phyloP scores from a whole-genome alignment of 106 monocot species.

The Acorus calamus region DNA sequence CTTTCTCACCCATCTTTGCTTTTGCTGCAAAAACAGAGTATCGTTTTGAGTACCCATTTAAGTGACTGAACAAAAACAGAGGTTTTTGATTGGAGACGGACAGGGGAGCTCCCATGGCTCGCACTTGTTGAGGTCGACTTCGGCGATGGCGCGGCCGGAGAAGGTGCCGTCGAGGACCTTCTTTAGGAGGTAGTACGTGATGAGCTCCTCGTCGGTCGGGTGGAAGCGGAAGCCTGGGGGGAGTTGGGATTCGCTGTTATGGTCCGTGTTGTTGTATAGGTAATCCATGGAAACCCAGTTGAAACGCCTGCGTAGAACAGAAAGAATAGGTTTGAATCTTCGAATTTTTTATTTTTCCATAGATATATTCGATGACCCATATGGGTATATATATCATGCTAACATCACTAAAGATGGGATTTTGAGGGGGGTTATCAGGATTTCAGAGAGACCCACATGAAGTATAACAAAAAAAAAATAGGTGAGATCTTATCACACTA shows the following conservation, averaged over 20 bases:
- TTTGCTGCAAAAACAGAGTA: constrained; percentile 29
- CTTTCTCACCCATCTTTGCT: constrained; percentile 95
- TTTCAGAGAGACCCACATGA: too few species aligned
- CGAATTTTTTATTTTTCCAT: too few species aligned
- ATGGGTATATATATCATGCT: too few species aligned
- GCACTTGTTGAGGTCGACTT: constrained; percentile 95
- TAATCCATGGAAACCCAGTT: too few species aligned
- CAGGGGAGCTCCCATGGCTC: constrained; percentile 98
- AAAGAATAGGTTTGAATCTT: too few species aligned
- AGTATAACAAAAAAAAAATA: too few species aligned
- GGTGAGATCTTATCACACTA: too few species aligned
- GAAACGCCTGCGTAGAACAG: too few species aligned
- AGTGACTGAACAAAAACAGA: not conserved
- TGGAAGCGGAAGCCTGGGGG: constrained; percentile 94
- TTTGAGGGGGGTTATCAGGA: too few species aligned
- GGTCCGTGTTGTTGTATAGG: not conserved
- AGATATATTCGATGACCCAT: too few species aligned
- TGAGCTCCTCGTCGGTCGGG: constrained; percentile 93
- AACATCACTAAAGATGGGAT: too few species aligned
- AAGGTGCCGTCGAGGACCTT: constrained; percentile 72
- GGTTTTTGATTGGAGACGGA: not conserved
- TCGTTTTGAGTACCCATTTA: not conserved
- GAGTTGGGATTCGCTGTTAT: constrained; percentile 33
- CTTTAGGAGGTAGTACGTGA: constrained; percentile 75
- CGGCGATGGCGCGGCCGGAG: constrained; percentile 77